phyloP scores from a whole-genome alignment of 2,329 filamentous ascomycete species.

The Trichoderma oligosporum region DNA sequence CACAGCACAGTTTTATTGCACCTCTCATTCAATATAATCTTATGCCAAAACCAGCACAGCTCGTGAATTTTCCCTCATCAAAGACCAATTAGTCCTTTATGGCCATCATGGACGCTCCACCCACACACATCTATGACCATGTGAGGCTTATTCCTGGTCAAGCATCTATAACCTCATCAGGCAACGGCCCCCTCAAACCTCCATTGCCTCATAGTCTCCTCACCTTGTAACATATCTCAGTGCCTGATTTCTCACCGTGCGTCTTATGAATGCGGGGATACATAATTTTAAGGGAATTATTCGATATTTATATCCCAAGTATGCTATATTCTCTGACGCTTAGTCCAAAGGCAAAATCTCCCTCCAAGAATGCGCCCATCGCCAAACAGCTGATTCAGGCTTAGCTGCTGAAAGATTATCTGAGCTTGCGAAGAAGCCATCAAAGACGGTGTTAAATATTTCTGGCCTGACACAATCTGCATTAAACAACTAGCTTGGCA shows the following conservation, averaged over 20 bases:
- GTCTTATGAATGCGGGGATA: constrained; percentile 3
- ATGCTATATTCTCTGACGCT: background rate
- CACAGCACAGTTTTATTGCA: no score
- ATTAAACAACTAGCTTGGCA: constrained; percentile 19
- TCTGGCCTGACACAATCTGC: background rate
- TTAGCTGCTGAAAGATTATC: background rate
- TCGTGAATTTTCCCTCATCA: no score
- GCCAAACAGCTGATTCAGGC: background rate
- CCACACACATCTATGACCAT: background rate
- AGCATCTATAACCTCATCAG: background rate
- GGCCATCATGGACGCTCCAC: background rate
- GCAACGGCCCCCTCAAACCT: background rate
- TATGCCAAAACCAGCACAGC: no score
- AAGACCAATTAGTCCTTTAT: no score
- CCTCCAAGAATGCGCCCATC: background rate
- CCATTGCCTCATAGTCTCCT: background rate
- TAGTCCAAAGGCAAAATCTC: background rate
- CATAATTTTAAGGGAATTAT: constrained; percentile 6
- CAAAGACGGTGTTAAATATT: background rate
- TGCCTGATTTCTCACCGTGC: background rate
- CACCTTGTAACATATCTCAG: background rate
- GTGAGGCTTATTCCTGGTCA: no score
- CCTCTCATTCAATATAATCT: no score
- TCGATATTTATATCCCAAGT: background rate
- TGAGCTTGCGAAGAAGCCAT: background rate